These are phyloP conservation scores for Microthyrium microscopicum DNA, from an alignment of 2,329 filamentous ascomycete species.

Conservation along the genomic window DNA sequence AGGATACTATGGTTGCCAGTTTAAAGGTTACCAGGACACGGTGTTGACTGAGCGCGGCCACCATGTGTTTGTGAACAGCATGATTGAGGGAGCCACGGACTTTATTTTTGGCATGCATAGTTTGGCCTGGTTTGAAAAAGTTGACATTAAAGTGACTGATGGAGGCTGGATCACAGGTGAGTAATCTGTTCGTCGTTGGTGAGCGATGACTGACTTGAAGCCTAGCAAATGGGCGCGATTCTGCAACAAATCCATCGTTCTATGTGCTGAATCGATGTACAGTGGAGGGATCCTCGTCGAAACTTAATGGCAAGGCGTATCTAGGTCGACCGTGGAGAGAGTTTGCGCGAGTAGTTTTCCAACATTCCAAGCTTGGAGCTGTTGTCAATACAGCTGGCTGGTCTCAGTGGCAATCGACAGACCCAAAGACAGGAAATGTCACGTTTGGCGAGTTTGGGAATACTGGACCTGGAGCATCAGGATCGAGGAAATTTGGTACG, in stretches of 20 bases:
- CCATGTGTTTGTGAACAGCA: conserved; percentile 38
- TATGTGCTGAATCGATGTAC: conserved; percentile 40
- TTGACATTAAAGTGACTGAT: conserved; percentile 29
- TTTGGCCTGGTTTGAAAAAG: conserved; percentile 34
- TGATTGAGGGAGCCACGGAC: conserved; percentile 42
- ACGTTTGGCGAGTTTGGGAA: conserved; percentile 44
- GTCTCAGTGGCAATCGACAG: conserved; percentile 34
- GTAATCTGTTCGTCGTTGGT: not conserved
- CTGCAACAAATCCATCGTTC: conserved; percentile 25
- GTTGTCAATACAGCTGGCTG: conserved; percentile 46
- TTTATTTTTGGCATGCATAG: conserved; percentile 42
- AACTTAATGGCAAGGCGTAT: conserved; percentile 29
- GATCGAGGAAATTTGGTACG: conserved; percentile 34
- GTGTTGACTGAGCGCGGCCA: conserved; percentile 25
- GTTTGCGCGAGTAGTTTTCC: conserved; percentile 35
- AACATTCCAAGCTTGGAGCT: conserved; percentile 32
- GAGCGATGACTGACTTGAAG: not conserved
- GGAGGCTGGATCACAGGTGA: conserved; percentile 31
- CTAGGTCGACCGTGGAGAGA: conserved; percentile 37
- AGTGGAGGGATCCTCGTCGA: conserved; percentile 23
- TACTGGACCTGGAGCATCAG: conserved; percentile 37
- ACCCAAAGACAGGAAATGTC: conserved; percentile 35
- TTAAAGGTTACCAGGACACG: conserved; percentile 42
- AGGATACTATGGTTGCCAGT: conserved; percentile 39
- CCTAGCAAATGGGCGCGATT: conserved; percentile 20